Base-by-base conservation (phyloP, 2,329 filamentous ascomycete species). In the Clonostachys chloroleuca region DNA sequence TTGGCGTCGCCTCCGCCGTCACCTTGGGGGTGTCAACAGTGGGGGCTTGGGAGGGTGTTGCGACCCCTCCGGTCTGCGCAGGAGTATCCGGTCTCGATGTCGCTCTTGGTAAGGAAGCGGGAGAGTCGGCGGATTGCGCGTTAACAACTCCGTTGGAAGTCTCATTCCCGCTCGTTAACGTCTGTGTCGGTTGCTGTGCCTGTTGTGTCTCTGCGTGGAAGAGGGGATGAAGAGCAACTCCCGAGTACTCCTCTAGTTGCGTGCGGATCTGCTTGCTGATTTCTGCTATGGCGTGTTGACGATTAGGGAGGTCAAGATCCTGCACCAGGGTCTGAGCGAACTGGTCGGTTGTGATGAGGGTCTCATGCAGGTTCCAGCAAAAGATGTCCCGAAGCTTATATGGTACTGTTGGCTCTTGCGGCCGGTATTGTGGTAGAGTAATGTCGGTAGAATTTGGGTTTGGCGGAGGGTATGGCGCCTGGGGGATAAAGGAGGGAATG, bases 321-420 rank as follows among this genome's bases (percentile, higher is more conserved):
- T 95, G 89, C 2, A 95, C 92, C 54, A 97, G 83, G 2, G 80
- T 84, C 56, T 87, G 81, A n/a, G 94, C 94, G 63, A 97, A 99
- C 60, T 95, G 88, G 61, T 99, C 94, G 1, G 94, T 95, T 0
- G 94, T 99, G 45, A 92, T 88, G 49, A 96, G 74, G 0, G 89
- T 88, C 70, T 99, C 94, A 67, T 97, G 92, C 13, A 99, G 77
- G 59, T 99, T 99, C 94, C 94, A 99, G 45, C 96, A 71, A 59
- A 99, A 97, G n/a, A 89, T 87, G 58, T 99, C 94, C 59, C 95
- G 91, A 48, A 99, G 75, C 52, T 94, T 83, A 67, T 91, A 96
- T 4, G 89, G 87, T 1, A 91, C 84, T 13, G 91, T 91, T 51
- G 81, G 69, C 52, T 96, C 92, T 47, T 87, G 87, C 47, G 80